Conservation (phyloP, 495 filamentous ascomycete species). For the Penicillium daleae region DNA sequence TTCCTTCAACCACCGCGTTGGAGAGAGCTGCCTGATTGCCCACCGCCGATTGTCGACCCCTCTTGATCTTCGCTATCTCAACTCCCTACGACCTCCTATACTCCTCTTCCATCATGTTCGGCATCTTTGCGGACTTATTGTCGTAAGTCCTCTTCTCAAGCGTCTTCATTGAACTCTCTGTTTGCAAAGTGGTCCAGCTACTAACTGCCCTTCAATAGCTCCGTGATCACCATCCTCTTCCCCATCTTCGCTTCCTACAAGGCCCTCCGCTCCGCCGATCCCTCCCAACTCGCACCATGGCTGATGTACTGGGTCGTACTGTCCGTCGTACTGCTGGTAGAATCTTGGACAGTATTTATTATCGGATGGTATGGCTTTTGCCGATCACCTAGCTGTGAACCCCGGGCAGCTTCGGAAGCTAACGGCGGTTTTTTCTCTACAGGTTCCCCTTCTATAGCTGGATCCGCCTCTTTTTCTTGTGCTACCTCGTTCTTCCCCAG, state of each 20-base stretch:
- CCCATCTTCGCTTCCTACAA: conserved; percentile 98
- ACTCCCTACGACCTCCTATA: not conserved
- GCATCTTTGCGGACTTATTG: conserved; percentile 76
- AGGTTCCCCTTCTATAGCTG: conserved; percentile 95
- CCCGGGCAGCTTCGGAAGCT: conserved; percentile 3
- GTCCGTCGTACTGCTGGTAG: conserved; percentile 76
- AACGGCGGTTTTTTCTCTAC: conserved; percentile 29
- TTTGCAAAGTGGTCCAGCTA: not conserved
- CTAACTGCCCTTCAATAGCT: conserved; percentile 50
- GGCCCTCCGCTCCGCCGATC: conserved; percentile 90
- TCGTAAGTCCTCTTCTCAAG: conserved; percentile 59
- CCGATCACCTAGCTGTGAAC: not conserved
- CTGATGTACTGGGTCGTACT: conserved; percentile 99
- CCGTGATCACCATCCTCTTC: conserved; percentile 88
- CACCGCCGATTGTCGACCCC: conserved; percentile 19
- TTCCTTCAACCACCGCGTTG: conserved; percentile 18
- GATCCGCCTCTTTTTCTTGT: conserved; percentile 82
- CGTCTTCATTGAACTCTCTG: not conserved
- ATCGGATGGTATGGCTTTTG: conserved; percentile 66
- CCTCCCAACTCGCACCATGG: conserved; percentile 93
- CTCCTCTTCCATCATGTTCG: conserved; percentile 65
- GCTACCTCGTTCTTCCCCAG: conserved; percentile 97
- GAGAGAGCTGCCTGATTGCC: conserved; percentile 18
- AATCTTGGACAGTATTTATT: conserved; percentile 86
- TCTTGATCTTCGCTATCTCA: conserved; percentile 9